These are phyloP conservation scores for Dictyostelium capitatum DNA, from an alignment of 78 protist species.

Conservation along the genomic window DNA sequence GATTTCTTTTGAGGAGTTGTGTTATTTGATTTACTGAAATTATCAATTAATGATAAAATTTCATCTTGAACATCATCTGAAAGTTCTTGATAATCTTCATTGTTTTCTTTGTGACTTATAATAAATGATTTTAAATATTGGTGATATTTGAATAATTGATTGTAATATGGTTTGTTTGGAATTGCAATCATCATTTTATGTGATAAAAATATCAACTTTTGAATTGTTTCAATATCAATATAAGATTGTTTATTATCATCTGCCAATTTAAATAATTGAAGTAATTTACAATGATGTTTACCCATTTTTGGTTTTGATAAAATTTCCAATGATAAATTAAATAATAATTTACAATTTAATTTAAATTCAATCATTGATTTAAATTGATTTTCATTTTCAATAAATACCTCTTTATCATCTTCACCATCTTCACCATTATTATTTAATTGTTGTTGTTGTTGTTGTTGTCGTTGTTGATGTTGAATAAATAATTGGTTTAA, in stretches of 20 bases:
- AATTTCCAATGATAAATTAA: constrained; percentile 21
- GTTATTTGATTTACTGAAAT: not conserved
- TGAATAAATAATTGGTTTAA: not conserved
- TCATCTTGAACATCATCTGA: constrained; percentile 14
- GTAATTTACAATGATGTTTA: constrained; percentile 2
- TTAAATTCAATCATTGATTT: not conserved
- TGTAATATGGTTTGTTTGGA: not conserved
- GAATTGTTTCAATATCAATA: not conserved
- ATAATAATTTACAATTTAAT: constrained; percentile 5
- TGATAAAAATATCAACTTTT: not conserved
- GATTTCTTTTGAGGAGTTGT: not conserved
- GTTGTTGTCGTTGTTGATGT: not conserved
- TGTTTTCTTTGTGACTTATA: not conserved
- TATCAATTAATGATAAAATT: not conserved
- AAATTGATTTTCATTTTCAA: not conserved
- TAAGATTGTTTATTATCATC: not conserved
- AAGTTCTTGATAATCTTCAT: not conserved
- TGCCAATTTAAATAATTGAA: constrained; percentile 6
- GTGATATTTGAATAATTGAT: constrained; percentile 29
- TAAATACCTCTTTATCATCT: not conserved
- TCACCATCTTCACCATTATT: not conserved
- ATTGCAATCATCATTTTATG: constrained; percentile 8
- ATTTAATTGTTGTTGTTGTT: not conserved
- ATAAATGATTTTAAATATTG: constrained; percentile 15
- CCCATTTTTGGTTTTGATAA: not conserved